Evolutionary conservation across 345 rosid species (phyloP).

Genomic region (Microthlaspi erraticum): DNA sequence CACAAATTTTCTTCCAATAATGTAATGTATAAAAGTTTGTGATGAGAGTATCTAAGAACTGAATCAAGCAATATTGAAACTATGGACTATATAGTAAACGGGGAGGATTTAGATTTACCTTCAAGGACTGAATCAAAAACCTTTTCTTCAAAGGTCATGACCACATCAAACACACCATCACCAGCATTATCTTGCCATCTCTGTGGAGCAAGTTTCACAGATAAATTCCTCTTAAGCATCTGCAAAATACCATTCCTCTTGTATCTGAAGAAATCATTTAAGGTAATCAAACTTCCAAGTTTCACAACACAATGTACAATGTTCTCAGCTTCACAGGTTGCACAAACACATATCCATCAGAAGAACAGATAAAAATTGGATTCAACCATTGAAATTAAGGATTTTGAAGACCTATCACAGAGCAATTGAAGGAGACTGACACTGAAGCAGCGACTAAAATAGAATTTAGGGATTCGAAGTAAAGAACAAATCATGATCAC

Average conservation of each 20-base stretch:
- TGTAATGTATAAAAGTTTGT: background rate
- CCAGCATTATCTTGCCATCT: constrained; percentile 95
- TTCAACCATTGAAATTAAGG: background rate
- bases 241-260: constrained; percentile 94
- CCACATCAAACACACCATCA: constrained; percentile 83
- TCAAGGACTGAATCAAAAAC: constrained; percentile 90
- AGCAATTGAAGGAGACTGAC: background rate
- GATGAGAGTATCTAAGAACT: background rate
- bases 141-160: constrained; percentile 87
- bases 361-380: background rate
- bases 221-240: constrained; percentile 86
- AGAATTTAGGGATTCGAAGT: constrained; percentile 20
- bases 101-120: constrained; percentile 49
- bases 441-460: background rate
- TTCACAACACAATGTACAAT: background rate
- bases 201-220: constrained; percentile 86
- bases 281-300: constrained; percentile 28
- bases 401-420: background rate
- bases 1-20: background rate
- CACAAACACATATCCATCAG: background rate
- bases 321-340: background rate
- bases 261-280: constrained; percentile 55
- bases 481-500: constrained; percentile 10
- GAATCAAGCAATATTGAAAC: background rate
- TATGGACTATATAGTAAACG: background rate